Evolutionary conservation across 78 protist species (phyloP).

Genomic region (Tieghemostelium lacteum): DNA sequence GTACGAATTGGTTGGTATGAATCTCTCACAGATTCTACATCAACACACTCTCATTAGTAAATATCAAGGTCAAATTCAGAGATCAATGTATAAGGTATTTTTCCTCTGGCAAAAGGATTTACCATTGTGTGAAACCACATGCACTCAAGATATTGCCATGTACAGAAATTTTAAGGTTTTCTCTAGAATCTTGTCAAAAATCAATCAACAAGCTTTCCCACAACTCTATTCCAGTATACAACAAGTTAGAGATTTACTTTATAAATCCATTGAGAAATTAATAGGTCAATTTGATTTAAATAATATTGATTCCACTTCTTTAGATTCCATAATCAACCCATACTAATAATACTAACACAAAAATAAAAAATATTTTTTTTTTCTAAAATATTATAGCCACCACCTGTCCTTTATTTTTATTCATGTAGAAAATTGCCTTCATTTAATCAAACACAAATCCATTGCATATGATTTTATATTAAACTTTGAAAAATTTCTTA

Average conservation of each 20-base stretch:
- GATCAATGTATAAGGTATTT: slow-evolving; percentile 51
- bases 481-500: no score
- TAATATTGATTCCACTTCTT: slow-evolving; percentile 7
- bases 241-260: slow-evolving; percentile 28
- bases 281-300: slow-evolving; percentile 47
- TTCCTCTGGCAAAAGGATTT: slow-evolving; percentile 58
- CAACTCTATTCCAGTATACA: slow-evolving; percentile 20
- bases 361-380: background rate
- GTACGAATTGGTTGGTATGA: slow-evolving; percentile 34
- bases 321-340: slow-evolving; percentile 24
- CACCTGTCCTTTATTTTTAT: no score
- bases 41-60: slow-evolving; percentile 28
- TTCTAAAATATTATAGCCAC: no score
- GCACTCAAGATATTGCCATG: slow-evolving; percentile 36
- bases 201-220: slow-evolving; percentile 10
- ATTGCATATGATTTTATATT: no score
- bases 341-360: background rate
- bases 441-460: no score
- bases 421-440: no score
- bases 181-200: slow-evolving; percentile 46
- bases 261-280: slow-evolving; percentile 11
- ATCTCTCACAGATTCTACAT: slow-evolving; percentile 21
- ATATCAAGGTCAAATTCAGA: slow-evolving; percentile 66
- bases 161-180: slow-evolving; percentile 63
- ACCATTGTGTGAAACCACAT: slow-evolving; percentile 65